Base-by-base conservation (phyloP, 352 stramenopile genomes). In the Globisporangium okanoganense region DNA sequence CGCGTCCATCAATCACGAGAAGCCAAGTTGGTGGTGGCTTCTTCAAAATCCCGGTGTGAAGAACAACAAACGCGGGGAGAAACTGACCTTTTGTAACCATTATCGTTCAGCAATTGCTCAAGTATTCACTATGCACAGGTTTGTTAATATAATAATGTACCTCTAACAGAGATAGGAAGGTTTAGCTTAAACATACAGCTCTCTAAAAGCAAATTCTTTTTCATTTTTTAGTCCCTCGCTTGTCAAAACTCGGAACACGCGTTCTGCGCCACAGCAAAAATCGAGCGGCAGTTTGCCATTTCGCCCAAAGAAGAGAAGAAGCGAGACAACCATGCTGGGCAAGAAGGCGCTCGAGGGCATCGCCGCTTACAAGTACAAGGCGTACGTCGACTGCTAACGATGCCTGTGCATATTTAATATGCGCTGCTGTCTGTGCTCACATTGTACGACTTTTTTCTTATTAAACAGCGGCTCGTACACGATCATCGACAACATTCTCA, bases 381-480 rank as follows among this genome's bases (percentile, higher is more conserved):
- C 85, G 85, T 94, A 65, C 70, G 82, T 88, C 25, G 48, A 13
- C 48, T 38, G 5, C 16, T n/a, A 16, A 12, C 14, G 8, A 12
- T 45, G 16, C 8, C 5, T 20, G 0, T 44, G 14, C 8, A 9
- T 44, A 0, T 45, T 14, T 45, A 22, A 3, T 40, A 13, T 40
- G 35, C 18, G 5, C 5, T 58, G 22, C n/a, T 31, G 24, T 7
- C 12, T 38, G 29, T 47, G 14, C 24, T 36, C 31, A 22, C 31
- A 5, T 8, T 22, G 36, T n/a, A n/a, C n/a, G n/a, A n/a, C n/a
- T n/a, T n/a, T n/a, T n/a, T n/a, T n/a, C n/a, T n/a, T n/a, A n/a
- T n/a, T n/a, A n/a, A n/a, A n/a, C n/a, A 95, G 86, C 7, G 89
- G 89, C 35, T 74, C 78, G 59, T 96, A 96, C 75, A 97, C 89